Base-by-base conservation (phyloP, 164 flowering plant genomes). In the Paratinospora sagittata region DNA sequence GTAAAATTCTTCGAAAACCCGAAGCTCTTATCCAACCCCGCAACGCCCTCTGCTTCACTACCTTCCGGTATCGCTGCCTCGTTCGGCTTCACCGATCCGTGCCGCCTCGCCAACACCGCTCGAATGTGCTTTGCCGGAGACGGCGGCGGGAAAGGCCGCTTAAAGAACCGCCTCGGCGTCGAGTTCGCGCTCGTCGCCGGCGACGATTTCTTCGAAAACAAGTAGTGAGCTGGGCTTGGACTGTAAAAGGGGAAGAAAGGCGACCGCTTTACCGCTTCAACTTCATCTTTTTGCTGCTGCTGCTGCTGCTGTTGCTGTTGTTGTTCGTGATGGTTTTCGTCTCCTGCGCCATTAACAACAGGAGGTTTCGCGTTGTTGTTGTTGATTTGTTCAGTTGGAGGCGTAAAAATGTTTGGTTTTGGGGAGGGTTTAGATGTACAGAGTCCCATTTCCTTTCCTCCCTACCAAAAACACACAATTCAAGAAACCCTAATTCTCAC, bases 111-210 rank as follows among this genome's bases (percentile, higher is more conserved):
- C 52, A 88, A 78, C 72, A 85, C 81, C 2, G 92, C 88, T 65
- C 81, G 69, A 5, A 93, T 91, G 52, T 93, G 98, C 83, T 91
- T 93, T 34, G 98, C 98, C 58, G 98, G 97, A 24, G 98, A 93
- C 30, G 97, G 97, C 2, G 97, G 97, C 13, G 93, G 94, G 73
- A 92, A 92, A 16, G 94, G 89, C 63, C 86, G 57, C 80, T 75
- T 81, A 77, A 91, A 91, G 62, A 90, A 80, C 75, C 96, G 72
- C 76, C 78, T 78, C 19, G 98, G 98, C 43, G 97, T 92, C 8
- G 95, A 86, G 30, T 82, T 83, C 26, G 92, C 74, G 81, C 81
- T 76, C 75, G 74, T 47, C 41, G 85, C 85, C 65, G 94, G 90
- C 14, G n/a, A n/a, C n/a, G 91, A 86, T 77, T 85, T 92, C 85